Conservation (phyloP, 177 flowering plant genomes). For the Vitis hybrid region DNA sequence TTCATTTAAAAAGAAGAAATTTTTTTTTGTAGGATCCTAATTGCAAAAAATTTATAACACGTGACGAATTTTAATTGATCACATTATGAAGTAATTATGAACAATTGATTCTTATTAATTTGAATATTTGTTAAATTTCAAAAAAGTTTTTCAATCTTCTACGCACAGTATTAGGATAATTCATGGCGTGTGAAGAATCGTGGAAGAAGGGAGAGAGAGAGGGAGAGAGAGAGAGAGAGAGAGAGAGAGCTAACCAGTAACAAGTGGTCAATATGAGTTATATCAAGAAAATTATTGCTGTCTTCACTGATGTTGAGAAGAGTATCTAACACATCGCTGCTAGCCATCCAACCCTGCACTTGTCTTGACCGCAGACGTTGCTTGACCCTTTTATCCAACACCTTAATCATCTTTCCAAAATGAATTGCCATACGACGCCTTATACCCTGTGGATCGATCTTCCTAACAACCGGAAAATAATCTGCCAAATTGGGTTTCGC, state of each 20-base stretch:
- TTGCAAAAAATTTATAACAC: too few species aligned
- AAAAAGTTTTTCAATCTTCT: too few species aligned
- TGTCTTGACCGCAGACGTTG: slow-evolving; percentile 5
- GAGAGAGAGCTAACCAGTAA: slow-evolving; percentile 5
- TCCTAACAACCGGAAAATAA: slow-evolving; percentile 17
- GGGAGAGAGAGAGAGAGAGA: too few species aligned
- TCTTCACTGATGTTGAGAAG: slow-evolving; percentile 21
- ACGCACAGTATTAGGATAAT: too few species aligned
- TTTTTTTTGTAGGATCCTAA: too few species aligned
- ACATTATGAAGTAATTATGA: too few species aligned
- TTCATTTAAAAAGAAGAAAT: too few species aligned
- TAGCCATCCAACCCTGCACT: not conserved
- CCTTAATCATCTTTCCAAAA: not conserved
- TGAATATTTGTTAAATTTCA: too few species aligned
- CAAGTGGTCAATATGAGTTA: slow-evolving; percentile 8
- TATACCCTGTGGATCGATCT: slow-evolving; percentile 16
- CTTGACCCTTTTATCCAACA: slow-evolving; percentile 11
- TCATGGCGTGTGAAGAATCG: too few species aligned
- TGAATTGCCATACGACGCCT: not conserved
- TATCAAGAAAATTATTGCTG: not conserved
- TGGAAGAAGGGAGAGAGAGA: not conserved
- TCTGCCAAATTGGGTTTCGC: slow-evolving; percentile 10
- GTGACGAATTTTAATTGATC: too few species aligned
- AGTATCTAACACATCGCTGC: slow-evolving; percentile 22
- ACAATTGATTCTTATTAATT: too few species aligned